Percentiles rank a stretch among this genome's conserved stretches.
phyloP scores from a whole-genome alignment of 2,329 filamentous ascomycete species.

The Arachnomyces sp. region DNA sequence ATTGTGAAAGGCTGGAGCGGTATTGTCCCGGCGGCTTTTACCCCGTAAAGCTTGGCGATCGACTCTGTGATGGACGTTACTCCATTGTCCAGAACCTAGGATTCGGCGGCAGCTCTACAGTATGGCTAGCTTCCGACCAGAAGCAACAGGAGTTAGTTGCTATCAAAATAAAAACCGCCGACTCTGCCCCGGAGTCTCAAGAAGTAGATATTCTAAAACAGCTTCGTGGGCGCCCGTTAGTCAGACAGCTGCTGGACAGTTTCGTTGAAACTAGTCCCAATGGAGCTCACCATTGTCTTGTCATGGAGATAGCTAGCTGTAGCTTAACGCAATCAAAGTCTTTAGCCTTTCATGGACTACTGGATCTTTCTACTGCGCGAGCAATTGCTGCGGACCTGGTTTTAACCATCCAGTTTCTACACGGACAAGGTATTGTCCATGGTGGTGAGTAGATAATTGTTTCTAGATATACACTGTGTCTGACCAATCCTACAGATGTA shows the following conservation, averaged over 20 bases:
- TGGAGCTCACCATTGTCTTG: constrained; percentile 12
- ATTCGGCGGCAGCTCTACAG: constrained; percentile 11
- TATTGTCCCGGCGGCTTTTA: constrained; percentile 10
- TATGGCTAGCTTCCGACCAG: constrained; percentile 12
- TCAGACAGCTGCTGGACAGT: constrained; percentile 8
- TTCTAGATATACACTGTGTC: constrained; percentile 5
- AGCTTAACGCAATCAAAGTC: constrained; percentile 12
- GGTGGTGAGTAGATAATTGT: constrained; percentile 10
- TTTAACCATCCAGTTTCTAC: constrained; percentile 11
- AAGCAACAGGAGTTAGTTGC: constrained; percentile 10
- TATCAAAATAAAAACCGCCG: constrained; percentile 10
- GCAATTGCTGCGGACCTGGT: constrained; percentile 10
- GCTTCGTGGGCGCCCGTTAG: constrained; percentile 9
- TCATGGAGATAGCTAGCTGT: constrained; percentile 10
- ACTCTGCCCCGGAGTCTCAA: constrained; percentile 9
- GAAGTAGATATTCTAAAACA: constrained; percentile 10
- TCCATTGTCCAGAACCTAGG: constrained; percentile 11
- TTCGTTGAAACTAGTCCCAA: constrained; percentile 12
- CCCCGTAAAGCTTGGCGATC: constrained; percentile 10
- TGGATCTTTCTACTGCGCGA: constrained; percentile 10
- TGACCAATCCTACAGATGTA: constrained; percentile 10
- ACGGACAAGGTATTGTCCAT: constrained; percentile 11
- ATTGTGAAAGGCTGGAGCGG: constrained; percentile 10
- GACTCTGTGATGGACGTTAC: constrained; percentile 8
- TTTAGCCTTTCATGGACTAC: constrained; percentile 8